phyloP scores from a whole-genome alignment of 352 stramenopile species.

The Pythium utonaiense region DNA sequence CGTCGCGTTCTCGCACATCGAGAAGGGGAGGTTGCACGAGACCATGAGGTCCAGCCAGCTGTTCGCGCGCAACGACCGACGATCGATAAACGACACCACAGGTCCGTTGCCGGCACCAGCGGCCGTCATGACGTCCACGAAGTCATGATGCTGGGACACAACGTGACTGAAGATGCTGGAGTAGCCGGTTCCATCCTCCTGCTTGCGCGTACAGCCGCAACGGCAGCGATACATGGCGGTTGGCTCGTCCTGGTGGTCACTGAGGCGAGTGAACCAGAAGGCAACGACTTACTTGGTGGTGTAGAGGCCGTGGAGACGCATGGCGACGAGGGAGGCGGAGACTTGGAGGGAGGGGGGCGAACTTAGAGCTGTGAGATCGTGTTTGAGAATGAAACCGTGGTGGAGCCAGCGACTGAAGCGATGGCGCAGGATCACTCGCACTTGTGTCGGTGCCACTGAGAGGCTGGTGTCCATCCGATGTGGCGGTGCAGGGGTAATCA shows the following conservation, averaged over 20 bases:
- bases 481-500: no score
- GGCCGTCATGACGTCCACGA: background rate
- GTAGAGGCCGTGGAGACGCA: background rate
- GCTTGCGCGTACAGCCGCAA: background rate
- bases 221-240: background rate
- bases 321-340: background rate
- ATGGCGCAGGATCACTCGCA: background rate
- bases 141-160: background rate
- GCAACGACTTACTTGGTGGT: background rate
- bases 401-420: background rate
- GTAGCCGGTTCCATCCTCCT: background rate
- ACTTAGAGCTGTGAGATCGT: background rate
- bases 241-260: background rate
- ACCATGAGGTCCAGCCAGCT: conserved; percentile 4
- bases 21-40: conserved; percentile 5
- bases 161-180: background rate
- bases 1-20: background rate
- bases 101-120: background rate
- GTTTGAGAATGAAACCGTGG: background rate
- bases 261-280: background rate
- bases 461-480: background rate
- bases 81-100: background rate
- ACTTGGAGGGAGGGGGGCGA: background rate
- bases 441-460: background rate
- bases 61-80: background rate